Conservation (phyloP, 2,329 filamentous ascomycete species). For the Venturia aucupariae region DNA sequence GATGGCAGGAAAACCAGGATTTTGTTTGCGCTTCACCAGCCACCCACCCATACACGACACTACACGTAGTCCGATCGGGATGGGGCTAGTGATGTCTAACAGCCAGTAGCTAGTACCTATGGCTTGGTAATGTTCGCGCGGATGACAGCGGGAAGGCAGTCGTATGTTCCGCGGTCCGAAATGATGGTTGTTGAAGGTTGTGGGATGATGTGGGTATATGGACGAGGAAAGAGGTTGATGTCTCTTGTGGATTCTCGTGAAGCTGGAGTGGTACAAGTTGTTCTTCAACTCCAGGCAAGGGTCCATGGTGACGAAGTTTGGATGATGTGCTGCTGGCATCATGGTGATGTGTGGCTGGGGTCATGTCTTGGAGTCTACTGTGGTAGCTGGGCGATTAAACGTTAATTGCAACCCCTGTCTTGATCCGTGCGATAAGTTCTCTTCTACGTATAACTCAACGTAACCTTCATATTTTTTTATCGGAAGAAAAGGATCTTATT, state of each 20-base stretch:
- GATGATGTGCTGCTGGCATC: slow-evolving; percentile 6
- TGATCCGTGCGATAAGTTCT: too few relatives aligned
- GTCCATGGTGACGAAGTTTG: background rate
- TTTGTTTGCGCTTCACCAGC: background rate
- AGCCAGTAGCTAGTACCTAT: too few relatives aligned
- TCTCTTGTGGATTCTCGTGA: background rate
- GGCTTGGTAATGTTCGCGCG: background rate
- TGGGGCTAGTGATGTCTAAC: background rate
- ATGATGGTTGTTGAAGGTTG: background rate
- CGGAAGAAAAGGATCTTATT: too few relatives aligned
- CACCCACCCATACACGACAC: slow-evolving; percentile 1
- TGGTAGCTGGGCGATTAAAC: too few relatives aligned
- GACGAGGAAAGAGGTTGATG: background rate
- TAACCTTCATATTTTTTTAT: too few relatives aligned
- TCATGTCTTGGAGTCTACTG: too few relatives aligned
- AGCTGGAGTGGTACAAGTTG: background rate
- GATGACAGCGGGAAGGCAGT: background rate
- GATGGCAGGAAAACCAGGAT: background rate
- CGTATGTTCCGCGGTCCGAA: background rate
- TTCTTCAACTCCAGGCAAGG: background rate
- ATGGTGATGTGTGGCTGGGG: background rate
- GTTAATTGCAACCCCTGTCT: too few relatives aligned
- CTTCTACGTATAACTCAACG: too few relatives aligned
- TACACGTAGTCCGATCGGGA: slow-evolving; percentile 7
- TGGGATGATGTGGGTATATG: background rate